phyloP scores from a whole-genome alignment of 768 basidiomycete genomes.

The Hericium rajendrae region DNA sequence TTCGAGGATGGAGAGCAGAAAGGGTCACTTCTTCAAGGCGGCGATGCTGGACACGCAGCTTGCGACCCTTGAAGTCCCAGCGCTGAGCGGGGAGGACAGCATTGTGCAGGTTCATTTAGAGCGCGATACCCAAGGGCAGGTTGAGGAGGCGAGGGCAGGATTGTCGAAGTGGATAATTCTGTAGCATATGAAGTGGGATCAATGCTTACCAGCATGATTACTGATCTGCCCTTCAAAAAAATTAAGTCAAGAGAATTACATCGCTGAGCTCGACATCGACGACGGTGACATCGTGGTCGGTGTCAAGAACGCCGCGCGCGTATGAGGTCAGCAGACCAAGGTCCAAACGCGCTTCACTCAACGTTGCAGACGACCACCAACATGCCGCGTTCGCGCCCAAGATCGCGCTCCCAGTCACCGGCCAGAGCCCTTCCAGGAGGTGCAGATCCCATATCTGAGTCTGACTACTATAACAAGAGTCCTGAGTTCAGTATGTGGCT shows the following conservation, averaged over 20 bases:
- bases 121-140: not conserved
- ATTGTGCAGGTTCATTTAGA: conserved; percentile 51
- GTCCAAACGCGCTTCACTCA: not conserved
- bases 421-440: conserved; percentile 38
- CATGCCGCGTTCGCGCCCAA: not conserved
- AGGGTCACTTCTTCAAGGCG: conserved; percentile 79
- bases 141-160: not conserved
- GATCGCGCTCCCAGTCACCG: not conserved
- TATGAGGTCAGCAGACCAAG: not conserved
- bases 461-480: conserved; percentile 85
- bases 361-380: not conserved
- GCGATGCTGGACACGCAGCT: conserved; percentile 76
- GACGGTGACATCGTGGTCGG: no score
- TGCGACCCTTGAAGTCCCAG: conserved; percentile 57
- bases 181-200: not conserved
- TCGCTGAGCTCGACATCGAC: no score
- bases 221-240: no score
- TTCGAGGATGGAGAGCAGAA: conserved; percentile 53
- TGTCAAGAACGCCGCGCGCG: no score
- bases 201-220: no score
- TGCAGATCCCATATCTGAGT: conserved; percentile 58
- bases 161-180: not conserved
- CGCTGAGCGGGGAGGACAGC: conserved; percentile 41
- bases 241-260: no score
- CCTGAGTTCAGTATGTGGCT: conserved; percentile 85